phyloP scores from a whole-genome alignment of 306 rosid species.

The Dryas drummondii region DNA sequence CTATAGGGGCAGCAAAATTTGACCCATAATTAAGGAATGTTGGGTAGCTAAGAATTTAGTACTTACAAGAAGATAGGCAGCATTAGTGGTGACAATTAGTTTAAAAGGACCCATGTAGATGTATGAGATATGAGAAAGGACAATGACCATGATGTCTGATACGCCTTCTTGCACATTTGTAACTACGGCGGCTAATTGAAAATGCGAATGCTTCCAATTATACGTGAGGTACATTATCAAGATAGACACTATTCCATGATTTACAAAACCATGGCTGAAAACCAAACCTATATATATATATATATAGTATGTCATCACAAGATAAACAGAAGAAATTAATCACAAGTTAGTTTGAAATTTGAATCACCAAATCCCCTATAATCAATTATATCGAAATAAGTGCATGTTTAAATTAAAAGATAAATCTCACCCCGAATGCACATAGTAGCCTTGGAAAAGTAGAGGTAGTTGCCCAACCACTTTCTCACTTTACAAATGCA shows the following conservation, averaged over 20 bases:
- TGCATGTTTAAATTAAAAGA: no score
- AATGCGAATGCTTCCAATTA: not conserved
- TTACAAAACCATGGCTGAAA: not conserved
- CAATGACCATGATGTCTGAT: not conserved
- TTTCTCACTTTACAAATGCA: not conserved
- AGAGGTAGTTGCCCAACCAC: not conserved
- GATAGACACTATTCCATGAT: not conserved
- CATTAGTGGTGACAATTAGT: not conserved
- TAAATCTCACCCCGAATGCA: not conserved
- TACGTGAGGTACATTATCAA: not conserved
- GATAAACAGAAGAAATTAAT: no score
- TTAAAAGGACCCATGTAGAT: not conserved
- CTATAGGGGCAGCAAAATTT: no score
- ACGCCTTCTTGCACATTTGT: not conserved
- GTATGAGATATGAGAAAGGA: not conserved
- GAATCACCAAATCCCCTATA: no score
- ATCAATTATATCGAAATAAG: no score
- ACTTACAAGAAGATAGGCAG: not conserved
- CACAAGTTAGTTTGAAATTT: no score
- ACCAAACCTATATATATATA: not conserved
- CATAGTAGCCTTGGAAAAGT: not conserved
- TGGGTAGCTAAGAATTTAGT: not conserved
- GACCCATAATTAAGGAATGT: no score
- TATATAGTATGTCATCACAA: not conserved
- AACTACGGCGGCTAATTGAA: not conserved